Evolutionary conservation across 2,329 filamentous ascomycete genomes (phyloP).

Genomic region (Pseudogymnoascus pannorum): DNA sequence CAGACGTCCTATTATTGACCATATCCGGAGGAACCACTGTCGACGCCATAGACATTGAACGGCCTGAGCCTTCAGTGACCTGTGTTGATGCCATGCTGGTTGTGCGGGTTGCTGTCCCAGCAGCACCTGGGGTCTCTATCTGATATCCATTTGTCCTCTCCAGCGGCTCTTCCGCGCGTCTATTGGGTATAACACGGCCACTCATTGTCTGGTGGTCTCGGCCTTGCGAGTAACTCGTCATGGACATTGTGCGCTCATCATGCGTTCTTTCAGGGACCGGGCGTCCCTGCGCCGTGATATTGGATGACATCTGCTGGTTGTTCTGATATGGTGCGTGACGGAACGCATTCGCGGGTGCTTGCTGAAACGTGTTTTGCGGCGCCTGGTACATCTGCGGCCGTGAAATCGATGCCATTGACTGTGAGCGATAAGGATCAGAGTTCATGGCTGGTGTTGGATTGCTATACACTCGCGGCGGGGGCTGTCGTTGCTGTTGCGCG

Average conservation of each 20-base stretch:
- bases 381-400: conserved; percentile 67
- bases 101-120: conserved; percentile 48
- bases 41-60: conserved; percentile 91
- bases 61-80: conserved; percentile 36
- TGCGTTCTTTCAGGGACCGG: conserved; percentile 77
- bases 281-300: conserved; percentile 85
- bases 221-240: conserved; percentile 76
- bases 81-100: conserved; percentile 49
- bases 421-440: conserved; percentile 81
- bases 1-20: conserved; percentile 36
- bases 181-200: conserved; percentile 80
- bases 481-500: conserved; percentile 37
- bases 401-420: conserved; percentile 74
- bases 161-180: conserved; percentile 37
- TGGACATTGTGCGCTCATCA: conserved; percentile 91
- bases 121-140: conserved; percentile 16
- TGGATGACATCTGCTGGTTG: conserved; percentile 47
- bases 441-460: conserved; percentile 66
- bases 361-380: conserved; percentile 51
- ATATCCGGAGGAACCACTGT: conserved; percentile 57
- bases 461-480: conserved; percentile 49
- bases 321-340: conserved; percentile 68
- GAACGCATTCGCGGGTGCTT: conserved; percentile 66
- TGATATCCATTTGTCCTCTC: conserved; percentile 12
- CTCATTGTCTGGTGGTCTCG: conserved; percentile 87